These are phyloP conservation scores for Heterobasidion occidentale DNA, from an alignment of 1,284 basidiomycete species.

Conservation along the genomic window DNA sequence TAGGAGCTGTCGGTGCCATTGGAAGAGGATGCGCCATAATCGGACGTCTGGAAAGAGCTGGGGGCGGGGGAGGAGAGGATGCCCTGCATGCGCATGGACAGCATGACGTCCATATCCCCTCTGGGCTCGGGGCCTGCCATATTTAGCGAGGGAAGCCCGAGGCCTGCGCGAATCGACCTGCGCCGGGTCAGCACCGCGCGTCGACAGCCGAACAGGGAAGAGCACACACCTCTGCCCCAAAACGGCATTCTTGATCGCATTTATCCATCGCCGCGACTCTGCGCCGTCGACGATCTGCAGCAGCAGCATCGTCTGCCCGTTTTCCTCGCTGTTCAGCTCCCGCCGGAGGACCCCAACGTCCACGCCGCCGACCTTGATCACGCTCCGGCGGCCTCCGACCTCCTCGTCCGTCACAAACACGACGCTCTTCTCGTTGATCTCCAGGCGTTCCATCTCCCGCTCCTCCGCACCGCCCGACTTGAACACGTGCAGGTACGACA, in stretches of 20 bases:
- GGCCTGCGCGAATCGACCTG: constrained; percentile 59
- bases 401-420: constrained; percentile 68
- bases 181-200: constrained; percentile 1
- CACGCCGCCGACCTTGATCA: constrained; percentile 59
- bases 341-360: constrained; percentile 44
- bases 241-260: constrained; percentile 61
- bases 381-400: constrained; percentile 50
- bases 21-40: not conserved
- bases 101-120: constrained; percentile 74
- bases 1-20: not conserved
- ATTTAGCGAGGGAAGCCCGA: constrained; percentile 39
- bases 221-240: constrained; percentile 53
- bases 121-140: constrained; percentile 48
- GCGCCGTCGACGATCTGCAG: constrained; percentile 51
- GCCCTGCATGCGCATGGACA: constrained; percentile 67
- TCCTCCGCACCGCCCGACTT: constrained; percentile 50
- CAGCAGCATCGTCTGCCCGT: constrained; percentile 55
- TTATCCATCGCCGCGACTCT: constrained; percentile 68
- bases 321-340: constrained; percentile 38
- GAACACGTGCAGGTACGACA: constrained; percentile 65
- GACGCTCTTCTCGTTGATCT: constrained; percentile 66
- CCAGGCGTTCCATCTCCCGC: constrained; percentile 60
- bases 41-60: not conserved
- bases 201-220: not conserved
- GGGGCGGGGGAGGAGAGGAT: constrained; percentile 26